Evolutionary conservation across 2,329 filamentous ascomycete genomes (phyloP), one percentile per base, ranked within the genome.

Genomic region (Bipolaris bicolor): DNA sequence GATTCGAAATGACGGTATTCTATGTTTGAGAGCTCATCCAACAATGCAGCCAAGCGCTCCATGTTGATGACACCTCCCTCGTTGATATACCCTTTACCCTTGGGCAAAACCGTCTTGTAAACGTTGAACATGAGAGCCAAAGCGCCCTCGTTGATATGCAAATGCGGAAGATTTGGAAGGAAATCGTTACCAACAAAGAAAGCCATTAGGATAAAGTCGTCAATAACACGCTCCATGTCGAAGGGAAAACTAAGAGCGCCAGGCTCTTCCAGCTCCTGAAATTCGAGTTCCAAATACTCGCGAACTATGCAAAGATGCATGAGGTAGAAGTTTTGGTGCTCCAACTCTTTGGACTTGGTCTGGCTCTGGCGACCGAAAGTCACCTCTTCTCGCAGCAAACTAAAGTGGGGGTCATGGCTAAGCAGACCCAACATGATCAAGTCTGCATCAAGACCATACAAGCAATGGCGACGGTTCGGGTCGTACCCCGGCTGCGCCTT

Each of bases 101-200:
- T 88, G 7, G 93, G 93, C 58, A 99, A 81, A 36, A 97, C 88
- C 46, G 89, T 84, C 78, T 98, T 98, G 83, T 99, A 99, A 58
- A 97, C 88, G 72, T 90, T 90, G 77, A 99, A 99, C 95, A 99
- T 99, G 73, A 95, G 89, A 22, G 94, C 91, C 77, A 99, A 81
- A 20, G 96, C 95, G 64, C 95, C 96, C 78, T 99, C 96, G 77
- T 99, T 99, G 78, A 99, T 99, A 78, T 99, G 95, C 64, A 99
- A 80, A 72, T 96, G 91, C 5, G 96, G 96, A 57, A 99, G 83
- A 78, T 99, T 97, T 3, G 95, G 95, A 76, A 99, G 84, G 80
- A 99, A 99, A 84, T 99, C 95, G 78, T 99, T 99, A 74, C 95
- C 95, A 70, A 99, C 92, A 77, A 99, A 99, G 81, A 99, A 99